phyloP scores from a whole-genome alignment of 805 yeast species.

The Candida suzukii region DNA sequence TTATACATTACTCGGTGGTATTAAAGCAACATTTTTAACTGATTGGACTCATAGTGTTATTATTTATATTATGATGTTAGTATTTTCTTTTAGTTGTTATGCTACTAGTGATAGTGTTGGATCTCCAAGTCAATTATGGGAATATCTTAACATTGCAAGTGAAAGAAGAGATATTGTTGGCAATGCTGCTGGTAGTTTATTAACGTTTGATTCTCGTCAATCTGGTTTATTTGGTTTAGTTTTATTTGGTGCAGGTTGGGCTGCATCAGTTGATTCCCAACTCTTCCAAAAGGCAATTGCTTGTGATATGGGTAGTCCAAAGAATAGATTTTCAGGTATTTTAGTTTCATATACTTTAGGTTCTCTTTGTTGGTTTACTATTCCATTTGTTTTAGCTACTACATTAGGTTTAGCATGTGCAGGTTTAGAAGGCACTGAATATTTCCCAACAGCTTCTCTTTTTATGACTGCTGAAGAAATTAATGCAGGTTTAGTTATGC shows the following conservation, averaged over 20 bases:
- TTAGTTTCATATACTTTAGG: constrained; percentile 39
- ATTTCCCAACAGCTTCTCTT: constrained; percentile 16
- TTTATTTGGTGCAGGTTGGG: constrained; percentile 31
- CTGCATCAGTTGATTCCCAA: constrained; percentile 26
- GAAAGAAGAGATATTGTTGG: constrained; percentile 6
- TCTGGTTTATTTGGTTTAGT: constrained; percentile 31
- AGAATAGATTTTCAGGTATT: constrained; percentile 14
- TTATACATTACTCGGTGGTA: constrained; percentile 33
- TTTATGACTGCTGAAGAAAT: constrained; percentile 34
- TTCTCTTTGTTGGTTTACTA: constrained; percentile 37
- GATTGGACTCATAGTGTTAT: constrained; percentile 33
- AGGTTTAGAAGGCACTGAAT: constrained; percentile 20
- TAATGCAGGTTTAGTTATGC: constrained; percentile 42
- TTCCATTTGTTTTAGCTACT: constrained; percentile 30
- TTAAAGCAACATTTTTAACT: constrained; percentile 33
- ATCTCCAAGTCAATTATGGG: constrained; percentile 28
- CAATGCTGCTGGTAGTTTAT: constrained; percentile 14
- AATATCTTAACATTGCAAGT: constrained; percentile 22
- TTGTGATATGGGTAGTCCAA: constrained; percentile 21
- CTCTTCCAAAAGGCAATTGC: constrained; percentile 35
- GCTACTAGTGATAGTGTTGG: constrained; percentile 24
- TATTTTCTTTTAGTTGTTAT: constrained; percentile 21
- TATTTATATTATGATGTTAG: constrained; percentile 24
- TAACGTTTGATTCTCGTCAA: constrained; percentile 21
- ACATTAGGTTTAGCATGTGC: constrained; percentile 34